Evolutionary conservation across 1,284 basidiomycete genomes (phyloP).

Genomic region (Salmacisia buchloeana): DNA sequence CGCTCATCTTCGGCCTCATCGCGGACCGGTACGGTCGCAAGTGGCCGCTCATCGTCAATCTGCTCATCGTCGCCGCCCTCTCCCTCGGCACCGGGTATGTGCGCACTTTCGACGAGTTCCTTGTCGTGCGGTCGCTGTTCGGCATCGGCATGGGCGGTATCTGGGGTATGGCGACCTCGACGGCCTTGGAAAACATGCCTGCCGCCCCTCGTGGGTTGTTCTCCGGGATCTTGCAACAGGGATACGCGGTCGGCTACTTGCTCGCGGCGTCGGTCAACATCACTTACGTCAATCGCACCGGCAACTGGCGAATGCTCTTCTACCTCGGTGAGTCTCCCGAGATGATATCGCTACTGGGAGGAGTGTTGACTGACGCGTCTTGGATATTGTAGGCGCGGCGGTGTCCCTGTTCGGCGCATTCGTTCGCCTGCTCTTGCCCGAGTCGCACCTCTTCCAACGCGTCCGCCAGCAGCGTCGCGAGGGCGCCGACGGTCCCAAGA

Average conservation of each 20-base stretch:
- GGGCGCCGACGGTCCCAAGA: constrained; percentile 43
- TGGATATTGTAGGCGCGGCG: too few relatives aligned
- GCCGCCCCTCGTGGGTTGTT: constrained; percentile 77
- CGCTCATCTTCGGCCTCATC: constrained; percentile 65
- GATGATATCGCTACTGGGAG: neutral
- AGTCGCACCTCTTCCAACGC: constrained; percentile 66
- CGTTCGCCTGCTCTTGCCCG: constrained; percentile 70
- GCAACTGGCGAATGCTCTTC: constrained; percentile 56
- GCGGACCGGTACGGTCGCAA: constrained; percentile 72
- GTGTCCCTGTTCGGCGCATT: constrained; percentile 68
- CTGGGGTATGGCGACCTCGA: constrained; percentile 49
- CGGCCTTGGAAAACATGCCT: constrained; percentile 82
- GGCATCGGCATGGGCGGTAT: constrained; percentile 62
- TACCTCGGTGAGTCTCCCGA: constrained; percentile 43
- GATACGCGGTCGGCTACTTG: constrained; percentile 61
- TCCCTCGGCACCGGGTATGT: constrained; percentile 65
- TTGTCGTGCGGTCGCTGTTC: constrained; percentile 53
- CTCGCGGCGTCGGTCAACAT: constrained; percentile 70
- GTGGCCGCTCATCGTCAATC: constrained; percentile 79
- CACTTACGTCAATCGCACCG: constrained; percentile 50
- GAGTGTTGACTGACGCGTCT: too few relatives aligned
- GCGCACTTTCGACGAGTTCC: constrained; percentile 54
- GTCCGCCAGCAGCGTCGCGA: constrained; percentile 53
- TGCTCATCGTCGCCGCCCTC: constrained; percentile 55
- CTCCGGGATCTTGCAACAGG: constrained; percentile 77